Evolutionary conservation across 2,329 filamentous ascomycete genomes (phyloP), one percentile per base, ranked within the genome.

Genomic region (Neofusicoccum umdonicola): DNA sequence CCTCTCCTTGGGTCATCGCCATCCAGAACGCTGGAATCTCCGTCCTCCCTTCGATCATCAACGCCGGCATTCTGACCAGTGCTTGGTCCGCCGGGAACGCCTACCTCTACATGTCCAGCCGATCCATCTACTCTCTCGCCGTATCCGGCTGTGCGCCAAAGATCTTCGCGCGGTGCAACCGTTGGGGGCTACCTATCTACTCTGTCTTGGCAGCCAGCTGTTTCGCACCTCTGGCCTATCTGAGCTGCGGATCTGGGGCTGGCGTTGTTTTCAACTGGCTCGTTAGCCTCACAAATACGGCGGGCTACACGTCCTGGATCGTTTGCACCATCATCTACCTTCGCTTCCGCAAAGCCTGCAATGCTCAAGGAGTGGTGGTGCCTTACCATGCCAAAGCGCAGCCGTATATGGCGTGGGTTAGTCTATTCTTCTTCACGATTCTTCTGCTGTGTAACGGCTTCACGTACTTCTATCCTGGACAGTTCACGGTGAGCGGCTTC

Each of bases 1-100:
- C 78, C 3, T 84, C 81, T 4, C 84, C 84, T 0, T 86, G 82
- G 74, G 83, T 84, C 44, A 83, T 85, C 56, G 82, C 81, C 7
- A 81, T 83, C 27, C 71, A 74, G 39, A 73, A 78, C 63, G 76
- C 79, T 0, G 79, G 80, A n/a, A 83, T 83, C 47, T 63, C 19
- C 0, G 48, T 13, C 6, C 34, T 52, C 12, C 12, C 12, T 5
- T 52, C 48, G 4, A 17, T 52, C 22, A 35, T 52, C 27, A 52
- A 52, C 15, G 48, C 48, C 4, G 48, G 12, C 8, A 52, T 52
- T 12, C 19, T 52, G 22, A 9, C 15, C 7, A 15, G 12, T 15
- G 48, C 48, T 13, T 52, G 48, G 48, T 52, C 48, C 4, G 48
- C 48, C n/a, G 48, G 48, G 3, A 52, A 52, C 15, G 12, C 48